A percentile compares a stretch with the other conserved stretches of the same genome.
These are phyloP conservation scores for Karstenula rhodostoma DNA, from an alignment of 2,329 filamentous ascomycete genomes.

Conservation along the genomic window DNA sequence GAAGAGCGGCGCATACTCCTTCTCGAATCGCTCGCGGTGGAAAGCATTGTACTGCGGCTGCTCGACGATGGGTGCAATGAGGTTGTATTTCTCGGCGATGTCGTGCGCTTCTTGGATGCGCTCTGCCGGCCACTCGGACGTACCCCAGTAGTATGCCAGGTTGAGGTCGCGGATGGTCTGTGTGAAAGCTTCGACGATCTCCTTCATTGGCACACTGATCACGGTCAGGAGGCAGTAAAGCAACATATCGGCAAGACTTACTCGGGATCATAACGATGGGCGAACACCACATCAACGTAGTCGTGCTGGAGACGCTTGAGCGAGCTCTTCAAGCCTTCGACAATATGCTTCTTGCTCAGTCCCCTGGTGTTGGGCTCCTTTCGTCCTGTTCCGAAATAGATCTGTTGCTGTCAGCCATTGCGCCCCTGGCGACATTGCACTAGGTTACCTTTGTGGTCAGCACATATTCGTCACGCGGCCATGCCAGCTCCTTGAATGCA, in stretches of 20 bases:
- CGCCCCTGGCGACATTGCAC: not conserved
- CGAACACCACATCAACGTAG: slow-evolving; percentile 73
- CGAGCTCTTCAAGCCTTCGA: slow-evolving; percentile 66
- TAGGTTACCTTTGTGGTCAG: slow-evolving; percentile 34
- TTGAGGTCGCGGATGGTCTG: slow-evolving; percentile 61
- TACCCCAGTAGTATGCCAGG: slow-evolving; percentile 63
- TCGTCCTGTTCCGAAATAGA: slow-evolving; percentile 64
- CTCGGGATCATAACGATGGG: slow-evolving; percentile 66
- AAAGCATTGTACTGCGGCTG: slow-evolving; percentile 70
- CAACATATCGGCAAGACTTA: slow-evolving; percentile 21
- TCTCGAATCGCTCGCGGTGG: slow-evolving; percentile 68
- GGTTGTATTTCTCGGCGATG: slow-evolving; percentile 68
- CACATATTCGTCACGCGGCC: slow-evolving; percentile 53
- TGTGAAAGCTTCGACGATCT: slow-evolving; percentile 66
- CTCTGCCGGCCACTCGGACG: slow-evolving; percentile 66
- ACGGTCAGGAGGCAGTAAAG: slow-evolving; percentile 1
- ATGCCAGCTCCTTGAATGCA: slow-evolving; percentile 57
- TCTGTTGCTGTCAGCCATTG: slow-evolving; percentile 35
- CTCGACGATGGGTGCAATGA: slow-evolving; percentile 64
- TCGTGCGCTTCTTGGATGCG: slow-evolving; percentile 68
- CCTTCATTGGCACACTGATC: slow-evolving; percentile 65
- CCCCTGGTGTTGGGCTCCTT: slow-evolving; percentile 66
- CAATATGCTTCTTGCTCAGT: slow-evolving; percentile 59
- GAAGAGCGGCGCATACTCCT: slow-evolving; percentile 67
- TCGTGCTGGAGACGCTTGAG: slow-evolving; percentile 67